Evolutionary conservation across 2,329 filamentous ascomycete genomes (phyloP).

Genomic region (Botrytis deweyae): DNA sequence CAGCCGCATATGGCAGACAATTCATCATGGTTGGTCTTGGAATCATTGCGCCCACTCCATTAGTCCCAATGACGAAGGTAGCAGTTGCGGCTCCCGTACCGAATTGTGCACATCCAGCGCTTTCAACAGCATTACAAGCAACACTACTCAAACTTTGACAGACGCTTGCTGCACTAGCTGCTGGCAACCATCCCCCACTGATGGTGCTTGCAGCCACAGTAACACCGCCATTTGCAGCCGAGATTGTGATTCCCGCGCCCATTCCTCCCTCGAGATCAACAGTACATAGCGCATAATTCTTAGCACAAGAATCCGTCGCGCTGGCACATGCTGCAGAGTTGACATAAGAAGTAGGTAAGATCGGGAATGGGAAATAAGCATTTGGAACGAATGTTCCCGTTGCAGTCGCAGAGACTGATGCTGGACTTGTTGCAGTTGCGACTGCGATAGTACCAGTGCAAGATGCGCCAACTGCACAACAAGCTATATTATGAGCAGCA

Average conservation of each 20-base stretch:
- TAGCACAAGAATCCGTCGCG: slow-evolving; percentile 52
- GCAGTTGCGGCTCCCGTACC: slow-evolving; percentile 25
- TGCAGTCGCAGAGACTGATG: slow-evolving; percentile 30
- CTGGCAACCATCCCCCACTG: slow-evolving; percentile 42
- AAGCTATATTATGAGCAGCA: slow-evolving; percentile 36
- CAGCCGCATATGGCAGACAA: slow-evolving; percentile 16
- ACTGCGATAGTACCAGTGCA: slow-evolving; percentile 38
- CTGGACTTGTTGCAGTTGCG: slow-evolving; percentile 19
- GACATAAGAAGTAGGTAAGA: slow-evolving; percentile 52
- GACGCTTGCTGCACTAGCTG: slow-evolving; percentile 51
- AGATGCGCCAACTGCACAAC: slow-evolving; percentile 38
- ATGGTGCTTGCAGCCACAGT: slow-evolving; percentile 46
- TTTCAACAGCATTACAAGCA: slow-evolving; percentile 47
- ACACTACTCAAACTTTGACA: slow-evolving; percentile 55
- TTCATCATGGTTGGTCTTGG: slow-evolving; percentile 18
- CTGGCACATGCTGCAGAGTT: slow-evolving; percentile 53
- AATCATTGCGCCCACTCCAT: slow-evolving; percentile 11
- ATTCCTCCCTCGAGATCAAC: slow-evolving; percentile 46
- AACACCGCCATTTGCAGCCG: slow-evolving; percentile 53
- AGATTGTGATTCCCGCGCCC: slow-evolving; percentile 54
- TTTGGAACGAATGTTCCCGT: slow-evolving; percentile 55
- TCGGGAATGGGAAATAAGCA: slow-evolving; percentile 59
- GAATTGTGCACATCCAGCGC: slow-evolving; percentile 35
- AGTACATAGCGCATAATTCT: slow-evolving; percentile 56
- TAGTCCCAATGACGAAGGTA: slow-evolving; percentile 17